These are phyloP conservation scores for Botrytis paeoniae DNA, from an alignment of 2,329 filamentous ascomycete species.

Conservation along the genomic window DNA sequence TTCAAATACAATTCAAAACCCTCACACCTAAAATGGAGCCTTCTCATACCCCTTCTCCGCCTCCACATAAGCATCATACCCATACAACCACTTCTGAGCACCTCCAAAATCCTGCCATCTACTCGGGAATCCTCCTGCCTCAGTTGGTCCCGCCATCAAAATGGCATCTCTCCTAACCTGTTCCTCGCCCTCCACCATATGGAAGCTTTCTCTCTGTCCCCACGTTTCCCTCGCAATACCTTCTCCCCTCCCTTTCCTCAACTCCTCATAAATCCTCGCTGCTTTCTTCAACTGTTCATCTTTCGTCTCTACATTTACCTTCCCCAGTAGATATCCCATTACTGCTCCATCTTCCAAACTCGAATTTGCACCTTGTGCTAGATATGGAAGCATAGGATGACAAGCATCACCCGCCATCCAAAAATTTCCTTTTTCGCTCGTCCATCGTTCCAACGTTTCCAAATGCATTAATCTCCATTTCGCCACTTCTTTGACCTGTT, in stretches of 20 bases:
- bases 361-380: constrained; percentile 65
- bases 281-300: constrained; percentile 46
- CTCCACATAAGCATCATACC: constrained; percentile 59
- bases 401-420: constrained; percentile 54
- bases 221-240: constrained; percentile 62
- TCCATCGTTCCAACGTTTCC: constrained; percentile 38
- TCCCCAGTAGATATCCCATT: constrained; percentile 55
- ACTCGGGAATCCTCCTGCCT: constrained; percentile 57
- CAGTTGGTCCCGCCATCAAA: constrained; percentile 51
- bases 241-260: constrained; percentile 49
- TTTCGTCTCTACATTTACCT: constrained; percentile 42
- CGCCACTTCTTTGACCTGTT: constrained; percentile 55
- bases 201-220: constrained; percentile 52
- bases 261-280: constrained; percentile 44
- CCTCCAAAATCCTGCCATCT: constrained; percentile 58
- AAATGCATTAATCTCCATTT: constrained; percentile 67
- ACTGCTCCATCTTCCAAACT: constrained; percentile 67
- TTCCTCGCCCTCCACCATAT: constrained; percentile 53
- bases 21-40: constrained; percentile 23
- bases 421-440: constrained; percentile 29
- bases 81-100: constrained; percentile 62
- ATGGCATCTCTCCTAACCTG: constrained; percentile 55
- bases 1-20: background rate
- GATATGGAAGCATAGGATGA: constrained; percentile 61
- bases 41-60: constrained; percentile 42